Conservation (phyloP, 768 basidiomycete species). For the Mycena albidolilacea region DNA sequence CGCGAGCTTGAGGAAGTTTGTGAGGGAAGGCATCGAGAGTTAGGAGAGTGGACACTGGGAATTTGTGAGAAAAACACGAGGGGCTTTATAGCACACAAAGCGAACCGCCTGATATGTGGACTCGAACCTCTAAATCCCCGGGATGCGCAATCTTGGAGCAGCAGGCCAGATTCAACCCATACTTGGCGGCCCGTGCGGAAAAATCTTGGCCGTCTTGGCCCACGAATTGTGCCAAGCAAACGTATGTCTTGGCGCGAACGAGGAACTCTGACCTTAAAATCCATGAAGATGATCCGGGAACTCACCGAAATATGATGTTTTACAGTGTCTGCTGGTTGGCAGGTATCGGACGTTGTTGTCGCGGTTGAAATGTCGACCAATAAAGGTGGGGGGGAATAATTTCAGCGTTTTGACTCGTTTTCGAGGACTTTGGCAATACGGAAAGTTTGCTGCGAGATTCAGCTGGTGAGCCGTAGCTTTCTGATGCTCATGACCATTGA, state of each 20-base stretch:
- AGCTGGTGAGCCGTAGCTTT: too few species aligned
- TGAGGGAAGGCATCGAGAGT: conserved; percentile 12
- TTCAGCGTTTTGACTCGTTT: too few species aligned
- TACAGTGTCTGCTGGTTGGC: too few species aligned
- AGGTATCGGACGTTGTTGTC: too few species aligned
- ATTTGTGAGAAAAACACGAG: background rate
- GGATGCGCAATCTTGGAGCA: background rate
- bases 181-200: conserved; percentile 8
- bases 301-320: background rate
- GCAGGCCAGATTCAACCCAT: background rate
- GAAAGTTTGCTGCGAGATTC: too few species aligned
- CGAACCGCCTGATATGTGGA: background rate
- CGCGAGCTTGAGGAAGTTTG: background rate
- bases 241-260: background rate
- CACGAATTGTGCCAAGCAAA: background rate
- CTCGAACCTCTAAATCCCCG: background rate
- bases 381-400: too few species aligned
- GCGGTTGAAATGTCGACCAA: too few species aligned
- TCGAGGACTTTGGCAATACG: too few species aligned
- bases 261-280: background rate
- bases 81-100: background rate
- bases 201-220: background rate
- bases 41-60: background rate
- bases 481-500: too few species aligned
- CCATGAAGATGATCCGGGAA: background rate